Evolutionary conservation across 1,284 basidiomycete genomes (phyloP).

Genomic region (Kwoniella shivajii): DNA sequence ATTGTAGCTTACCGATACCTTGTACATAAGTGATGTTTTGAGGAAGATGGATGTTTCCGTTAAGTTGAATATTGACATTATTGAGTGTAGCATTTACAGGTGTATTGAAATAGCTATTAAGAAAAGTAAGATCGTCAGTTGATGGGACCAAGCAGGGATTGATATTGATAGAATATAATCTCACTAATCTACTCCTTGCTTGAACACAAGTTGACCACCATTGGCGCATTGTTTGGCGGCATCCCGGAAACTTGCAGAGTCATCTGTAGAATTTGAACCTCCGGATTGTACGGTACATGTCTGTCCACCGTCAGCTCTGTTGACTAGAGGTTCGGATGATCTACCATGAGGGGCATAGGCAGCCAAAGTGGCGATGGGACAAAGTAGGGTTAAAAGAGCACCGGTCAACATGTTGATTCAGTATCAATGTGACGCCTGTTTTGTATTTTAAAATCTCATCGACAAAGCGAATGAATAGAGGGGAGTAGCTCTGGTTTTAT

Average conservation of each 20-base stretch:
- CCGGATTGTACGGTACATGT: conserved; percentile 13
- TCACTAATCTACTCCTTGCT: conserved; percentile 53
- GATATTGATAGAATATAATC: background rate
- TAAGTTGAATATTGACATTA: conserved; percentile 57
- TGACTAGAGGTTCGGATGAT: background rate
- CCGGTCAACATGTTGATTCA: background rate
- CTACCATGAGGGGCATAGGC: conserved; percentile 7
- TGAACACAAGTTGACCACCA: conserved; percentile 55
- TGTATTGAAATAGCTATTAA: conserved; percentile 27
- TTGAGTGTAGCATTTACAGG: conserved; percentile 31
- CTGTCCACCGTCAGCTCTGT: background rate
- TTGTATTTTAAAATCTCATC: background rate
- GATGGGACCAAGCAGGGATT: background rate
- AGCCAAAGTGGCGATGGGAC: background rate
- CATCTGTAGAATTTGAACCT: conserved; percentile 48
- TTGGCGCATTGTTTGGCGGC: conserved; percentile 54
- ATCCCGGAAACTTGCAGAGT: conserved; percentile 53
- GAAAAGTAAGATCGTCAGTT: background rate
- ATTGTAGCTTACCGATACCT: conserved; percentile 23
- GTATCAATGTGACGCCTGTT: background rate
- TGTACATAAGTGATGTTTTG: conserved; percentile 57
- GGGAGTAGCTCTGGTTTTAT: too few species aligned
- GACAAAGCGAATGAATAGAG: too few species aligned
- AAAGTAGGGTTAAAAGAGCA: background rate
- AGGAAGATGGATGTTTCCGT: conserved; percentile 59